Conservation (phyloP, 176 grass and related monocot genomes). For the Oryza meyeriana region DNA sequence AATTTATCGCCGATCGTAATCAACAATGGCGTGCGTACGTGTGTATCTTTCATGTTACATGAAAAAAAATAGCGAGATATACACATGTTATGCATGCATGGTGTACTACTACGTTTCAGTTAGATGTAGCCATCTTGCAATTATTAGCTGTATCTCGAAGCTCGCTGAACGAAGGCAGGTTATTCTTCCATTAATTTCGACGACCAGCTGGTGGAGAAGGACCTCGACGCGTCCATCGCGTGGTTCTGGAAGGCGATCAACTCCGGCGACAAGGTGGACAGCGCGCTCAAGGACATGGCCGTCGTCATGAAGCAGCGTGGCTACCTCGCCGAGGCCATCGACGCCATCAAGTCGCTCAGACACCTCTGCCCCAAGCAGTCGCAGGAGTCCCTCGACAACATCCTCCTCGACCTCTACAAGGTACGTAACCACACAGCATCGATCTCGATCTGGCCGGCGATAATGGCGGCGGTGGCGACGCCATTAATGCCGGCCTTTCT, state of each 20-base stretch:
- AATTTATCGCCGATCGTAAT: too few species aligned
- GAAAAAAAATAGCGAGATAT: too few species aligned
- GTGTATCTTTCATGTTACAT: too few species aligned
- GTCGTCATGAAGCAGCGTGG: slow-evolving; percentile 89
- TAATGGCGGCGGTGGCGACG: background rate
- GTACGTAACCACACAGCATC: background rate
- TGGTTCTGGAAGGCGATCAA: slow-evolving; percentile 93
- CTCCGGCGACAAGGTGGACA: slow-evolving; percentile 59
- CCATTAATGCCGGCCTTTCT: too few species aligned
- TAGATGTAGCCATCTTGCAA: too few species aligned
- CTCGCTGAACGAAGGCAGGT: too few species aligned
- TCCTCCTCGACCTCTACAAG: slow-evolving; percentile 75
- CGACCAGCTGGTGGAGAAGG: slow-evolving; percentile 74
- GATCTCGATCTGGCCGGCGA: background rate
- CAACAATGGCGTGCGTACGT: too few species aligned
- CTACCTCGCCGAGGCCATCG: slow-evolving; percentile 58
- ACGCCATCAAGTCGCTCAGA: slow-evolving; percentile 65
- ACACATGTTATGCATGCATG: too few species aligned
- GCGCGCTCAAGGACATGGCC: slow-evolving; percentile 91
- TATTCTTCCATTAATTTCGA: too few species aligned
- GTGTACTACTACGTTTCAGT: too few species aligned
- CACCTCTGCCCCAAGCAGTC: slow-evolving; percentile 73
- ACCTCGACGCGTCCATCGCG: slow-evolving; percentile 62
- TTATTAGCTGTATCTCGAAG: too few species aligned
- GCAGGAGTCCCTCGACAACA: slow-evolving; percentile 77